Conservation (phyloP, 2,329 filamentous ascomycete species). For the Fusarium sarcochroum region DNA sequence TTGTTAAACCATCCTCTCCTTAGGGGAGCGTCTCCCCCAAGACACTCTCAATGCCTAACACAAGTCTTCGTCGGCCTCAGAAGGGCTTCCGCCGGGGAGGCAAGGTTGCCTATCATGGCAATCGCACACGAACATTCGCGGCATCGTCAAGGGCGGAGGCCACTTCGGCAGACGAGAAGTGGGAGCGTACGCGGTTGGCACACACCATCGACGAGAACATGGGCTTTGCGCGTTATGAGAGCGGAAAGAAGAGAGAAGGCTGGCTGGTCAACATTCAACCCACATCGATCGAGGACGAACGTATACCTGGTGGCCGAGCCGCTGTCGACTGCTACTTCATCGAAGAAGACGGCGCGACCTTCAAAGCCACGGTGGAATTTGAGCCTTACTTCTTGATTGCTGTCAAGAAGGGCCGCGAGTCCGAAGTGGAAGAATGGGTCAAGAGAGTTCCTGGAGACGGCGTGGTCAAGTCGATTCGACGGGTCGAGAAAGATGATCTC, state of each 20-base stretch:
- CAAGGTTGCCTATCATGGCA: slow-evolving; percentile 79
- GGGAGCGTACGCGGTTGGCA: slow-evolving; percentile 86
- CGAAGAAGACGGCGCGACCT: slow-evolving; percentile 86
- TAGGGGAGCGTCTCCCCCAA: slow-evolving; percentile 29
- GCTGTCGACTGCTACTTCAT: slow-evolving; percentile 98
- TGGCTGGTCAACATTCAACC: slow-evolving; percentile 98
- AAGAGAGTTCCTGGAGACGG: slow-evolving; percentile 83
- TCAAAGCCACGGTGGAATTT: slow-evolving; percentile 97
- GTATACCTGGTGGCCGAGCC: slow-evolving; percentile 85
- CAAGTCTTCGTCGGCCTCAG: slow-evolving; percentile 70
- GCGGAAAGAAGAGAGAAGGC: slow-evolving; percentile 83
- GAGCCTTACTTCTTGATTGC: slow-evolving; percentile 97
- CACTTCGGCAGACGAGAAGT: slow-evolving; percentile 92
- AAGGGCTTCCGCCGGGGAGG: slow-evolving; percentile 78
- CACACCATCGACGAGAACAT: slow-evolving; percentile 94
- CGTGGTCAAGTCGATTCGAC: slow-evolving; percentile 81
- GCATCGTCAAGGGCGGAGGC: slow-evolving; percentile 83
- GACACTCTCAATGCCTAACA: slow-evolving; percentile 68
- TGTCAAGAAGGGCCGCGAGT: slow-evolving; percentile 87
- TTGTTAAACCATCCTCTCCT: slow-evolving; percentile 40
- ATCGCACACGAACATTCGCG: slow-evolving; percentile 81
- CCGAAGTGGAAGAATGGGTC: slow-evolving; percentile 96
- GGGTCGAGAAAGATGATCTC: slow-evolving; percentile 92
- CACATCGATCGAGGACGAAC: slow-evolving; percentile 88
- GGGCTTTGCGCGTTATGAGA: slow-evolving; percentile 93